Evolutionary conservation across 345 rosid species (phyloP).

Genomic region (Eucalyptus polyanthemos): DNA sequence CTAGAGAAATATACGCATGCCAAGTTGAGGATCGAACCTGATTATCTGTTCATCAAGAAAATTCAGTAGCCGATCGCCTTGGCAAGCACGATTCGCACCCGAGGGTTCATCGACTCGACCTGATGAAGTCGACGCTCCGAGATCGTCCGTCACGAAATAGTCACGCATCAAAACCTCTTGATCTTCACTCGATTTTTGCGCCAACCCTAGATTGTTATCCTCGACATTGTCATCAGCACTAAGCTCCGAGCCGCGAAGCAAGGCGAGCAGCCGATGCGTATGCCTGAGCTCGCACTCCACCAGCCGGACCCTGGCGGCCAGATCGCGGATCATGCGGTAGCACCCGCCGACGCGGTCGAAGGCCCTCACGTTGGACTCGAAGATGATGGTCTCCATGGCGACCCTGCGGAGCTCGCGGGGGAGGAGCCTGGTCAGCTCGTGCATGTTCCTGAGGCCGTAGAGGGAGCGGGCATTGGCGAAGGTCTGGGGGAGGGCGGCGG

Average conservation of each 20-base stretch:
- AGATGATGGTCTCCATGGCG: constrained; percentile 14
- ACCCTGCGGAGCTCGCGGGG: background rate
- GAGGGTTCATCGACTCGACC: background rate
- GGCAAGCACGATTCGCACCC: background rate
- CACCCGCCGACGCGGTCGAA: constrained; percentile 33
- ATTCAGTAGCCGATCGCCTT: background rate
- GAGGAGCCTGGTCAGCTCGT: background rate
- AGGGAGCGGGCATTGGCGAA: background rate
- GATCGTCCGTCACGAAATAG: background rate
- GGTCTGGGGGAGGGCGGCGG: background rate
- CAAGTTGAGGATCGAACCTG: background rate
- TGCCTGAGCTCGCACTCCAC: background rate
- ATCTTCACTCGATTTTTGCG: background rate
- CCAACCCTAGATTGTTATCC: background rate
- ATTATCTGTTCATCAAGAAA: background rate
- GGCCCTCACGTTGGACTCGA: constrained; percentile 27
- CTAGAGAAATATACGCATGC: background rate
- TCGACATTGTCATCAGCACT: background rate
- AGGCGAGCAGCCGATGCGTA: background rate
- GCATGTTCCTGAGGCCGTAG: background rate
- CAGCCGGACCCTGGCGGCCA: background rate
- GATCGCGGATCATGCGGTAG: background rate
- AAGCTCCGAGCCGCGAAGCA: background rate
- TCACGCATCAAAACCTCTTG: background rate
- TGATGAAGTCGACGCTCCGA: background rate